phyloP scores from a whole-genome alignment of 352 stramenopile species.

The Pythium pectinolyticum region DNA sequence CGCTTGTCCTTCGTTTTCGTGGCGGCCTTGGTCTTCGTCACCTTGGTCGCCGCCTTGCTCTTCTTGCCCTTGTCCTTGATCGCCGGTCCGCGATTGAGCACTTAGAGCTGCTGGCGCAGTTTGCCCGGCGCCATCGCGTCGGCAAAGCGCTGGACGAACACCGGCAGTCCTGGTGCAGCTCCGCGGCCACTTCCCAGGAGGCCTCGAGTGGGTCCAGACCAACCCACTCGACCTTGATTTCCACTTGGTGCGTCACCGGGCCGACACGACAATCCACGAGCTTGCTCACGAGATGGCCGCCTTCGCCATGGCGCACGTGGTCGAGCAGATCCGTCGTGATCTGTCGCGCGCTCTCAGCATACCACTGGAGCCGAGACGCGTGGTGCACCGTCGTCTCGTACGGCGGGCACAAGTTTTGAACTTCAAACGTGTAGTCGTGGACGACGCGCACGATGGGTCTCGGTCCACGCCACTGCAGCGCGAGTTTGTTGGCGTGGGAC shows the following conservation, averaged over 20 bases:
- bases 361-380: conserved; percentile 20
- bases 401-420: conserved; percentile 17
- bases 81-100: background rate
- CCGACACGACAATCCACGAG: background rate
- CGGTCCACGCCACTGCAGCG: background rate
- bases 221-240: conserved; percentile 16
- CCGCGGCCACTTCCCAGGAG: conserved; percentile 10
- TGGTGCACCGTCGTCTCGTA: conserved; percentile 14
- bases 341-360: conserved; percentile 9
- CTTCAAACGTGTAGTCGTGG: conserved; percentile 10
- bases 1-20: background rate
- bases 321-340: conserved; percentile 9
- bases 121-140: background rate
- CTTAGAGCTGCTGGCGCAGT: background rate
- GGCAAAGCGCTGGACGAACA: background rate
- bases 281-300: conserved; percentile 23
- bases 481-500: conserved; percentile 8
- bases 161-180: conserved; percentile 17
- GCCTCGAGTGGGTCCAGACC: conserved; percentile 17
- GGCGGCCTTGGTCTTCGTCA: background rate
- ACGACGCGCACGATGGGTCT: background rate
- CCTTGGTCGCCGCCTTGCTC: background rate
- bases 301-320: conserved; percentile 16
- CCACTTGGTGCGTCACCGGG: background rate
- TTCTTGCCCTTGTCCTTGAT: background rate